phyloP scores from a whole-genome alignment of 2,329 filamentous ascomycete genomes.

The Teratosphaeria pseudoeucalypti region DNA sequence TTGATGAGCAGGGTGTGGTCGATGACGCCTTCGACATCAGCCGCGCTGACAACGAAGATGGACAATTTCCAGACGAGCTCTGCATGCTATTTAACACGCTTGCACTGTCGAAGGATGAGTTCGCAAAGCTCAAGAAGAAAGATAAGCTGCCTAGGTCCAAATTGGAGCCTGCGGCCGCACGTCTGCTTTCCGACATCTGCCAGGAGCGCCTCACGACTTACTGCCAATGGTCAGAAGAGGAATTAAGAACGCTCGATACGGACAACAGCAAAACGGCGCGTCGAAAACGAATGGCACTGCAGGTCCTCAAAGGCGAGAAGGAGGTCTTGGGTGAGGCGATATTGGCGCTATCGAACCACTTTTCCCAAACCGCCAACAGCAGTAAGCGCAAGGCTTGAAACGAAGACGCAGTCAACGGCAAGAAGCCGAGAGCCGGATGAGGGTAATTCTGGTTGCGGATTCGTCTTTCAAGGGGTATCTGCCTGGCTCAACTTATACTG shows the following conservation, averaged over 20 bases:
- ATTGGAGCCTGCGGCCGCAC: conserved; percentile 25
- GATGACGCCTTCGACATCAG: conserved; percentile 62
- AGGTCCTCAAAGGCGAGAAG: conserved; percentile 64
- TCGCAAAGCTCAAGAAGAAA: conserved; percentile 30
- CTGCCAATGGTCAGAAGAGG: neutral
- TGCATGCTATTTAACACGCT: conserved; percentile 36
- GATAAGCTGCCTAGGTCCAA: conserved; percentile 34
- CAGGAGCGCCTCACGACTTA: conserved; percentile 39
- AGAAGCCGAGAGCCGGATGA: neutral
- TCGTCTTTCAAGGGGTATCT: neutral
- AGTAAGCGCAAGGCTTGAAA: conserved; percentile 1
- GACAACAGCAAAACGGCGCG: neutral
- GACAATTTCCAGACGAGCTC: conserved; percentile 32
- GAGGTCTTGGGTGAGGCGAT: conserved; percentile 48
- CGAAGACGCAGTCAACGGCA: neutral
- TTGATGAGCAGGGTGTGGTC: conserved; percentile 52
- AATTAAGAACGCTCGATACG: neutral
- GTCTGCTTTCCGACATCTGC: conserved; percentile 31
- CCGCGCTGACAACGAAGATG: conserved; percentile 22
- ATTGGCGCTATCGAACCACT: conserved; percentile 6
- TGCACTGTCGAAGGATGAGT: conserved; percentile 31
- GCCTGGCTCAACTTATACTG: neutral
- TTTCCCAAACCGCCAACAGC: neutral
- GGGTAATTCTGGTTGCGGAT: neutral
- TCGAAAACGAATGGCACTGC: conserved; percentile 45